Conservation (phyloP, 2,329 filamentous ascomycete species). For the Neopestalotiopsis clavispora region DNA sequence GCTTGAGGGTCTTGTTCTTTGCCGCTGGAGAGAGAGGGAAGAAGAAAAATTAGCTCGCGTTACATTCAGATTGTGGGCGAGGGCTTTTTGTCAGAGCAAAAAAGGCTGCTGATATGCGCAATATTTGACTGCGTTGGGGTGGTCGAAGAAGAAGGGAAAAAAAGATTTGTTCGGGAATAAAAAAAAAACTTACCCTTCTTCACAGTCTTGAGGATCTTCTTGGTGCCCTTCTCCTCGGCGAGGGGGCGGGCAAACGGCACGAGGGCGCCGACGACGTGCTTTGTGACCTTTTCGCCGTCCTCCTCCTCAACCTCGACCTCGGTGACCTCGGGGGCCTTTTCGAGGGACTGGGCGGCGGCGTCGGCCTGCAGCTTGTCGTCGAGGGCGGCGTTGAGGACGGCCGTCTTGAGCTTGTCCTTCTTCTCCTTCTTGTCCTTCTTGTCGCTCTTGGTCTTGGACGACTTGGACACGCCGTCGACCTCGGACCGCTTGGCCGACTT, state of each 20-base stretch:
- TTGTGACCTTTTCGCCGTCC: slow-evolving; percentile 47
- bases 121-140: no score
- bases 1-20: slow-evolving; percentile 93
- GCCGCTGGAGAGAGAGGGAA: slow-evolving; percentile 65
- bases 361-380: slow-evolving; percentile 68
- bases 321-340: slow-evolving; percentile 42
- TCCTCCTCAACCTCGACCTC: slow-evolving; percentile 49
- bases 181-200: slow-evolving; percentile 53
- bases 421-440: slow-evolving; percentile 71
- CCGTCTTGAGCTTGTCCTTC: slow-evolving; percentile 72
- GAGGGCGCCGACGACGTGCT: slow-evolving; percentile 61
- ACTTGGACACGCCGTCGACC: slow-evolving; percentile 56
- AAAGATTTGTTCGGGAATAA: background rate
- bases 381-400: slow-evolving; percentile 59
- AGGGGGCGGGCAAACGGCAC: slow-evolving; percentile 86
- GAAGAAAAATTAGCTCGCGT: slow-evolving; percentile 21
- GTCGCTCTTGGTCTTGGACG: slow-evolving; percentile 57
- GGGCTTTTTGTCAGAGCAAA: background rate
- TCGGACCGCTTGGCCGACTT: slow-evolving; percentile 60
- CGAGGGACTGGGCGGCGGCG: slow-evolving; percentile 49
- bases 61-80: background rate
- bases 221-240: slow-evolving; percentile 76
- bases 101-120: background rate
- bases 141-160: background rate
- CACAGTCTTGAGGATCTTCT: slow-evolving; percentile 64